Conservation (phyloP, 768 basidiomycete species). For the Chiua virens region DNA sequence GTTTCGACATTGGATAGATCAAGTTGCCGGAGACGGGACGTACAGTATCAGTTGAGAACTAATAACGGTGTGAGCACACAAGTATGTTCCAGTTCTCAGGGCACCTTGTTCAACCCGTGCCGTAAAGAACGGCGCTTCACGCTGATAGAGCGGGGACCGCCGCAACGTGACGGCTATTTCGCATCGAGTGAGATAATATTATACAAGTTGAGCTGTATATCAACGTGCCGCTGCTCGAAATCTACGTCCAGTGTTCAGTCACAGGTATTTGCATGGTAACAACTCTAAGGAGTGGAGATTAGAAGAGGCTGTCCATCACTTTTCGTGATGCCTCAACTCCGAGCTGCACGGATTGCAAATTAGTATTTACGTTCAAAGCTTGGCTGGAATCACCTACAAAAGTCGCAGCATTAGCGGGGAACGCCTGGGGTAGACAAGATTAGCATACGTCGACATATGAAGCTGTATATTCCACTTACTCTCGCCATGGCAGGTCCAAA, state of each 20-base stretch:
- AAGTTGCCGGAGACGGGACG: background rate
- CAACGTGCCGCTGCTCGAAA: constrained; percentile 1
- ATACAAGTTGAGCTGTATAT: constrained; percentile 7
- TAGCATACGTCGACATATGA: background rate
- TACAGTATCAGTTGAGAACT: background rate
- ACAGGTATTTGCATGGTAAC: constrained; percentile 6
- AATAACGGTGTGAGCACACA: constrained; percentile 1
- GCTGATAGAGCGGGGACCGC: background rate
- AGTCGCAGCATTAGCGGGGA: constrained; percentile 95
- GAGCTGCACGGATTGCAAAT: constrained; percentile 47
- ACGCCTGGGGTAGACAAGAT: constrained; percentile 57
- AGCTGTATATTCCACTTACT: constrained; percentile 42
- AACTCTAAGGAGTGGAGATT: constrained; percentile 6
- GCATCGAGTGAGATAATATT: constrained; percentile 7
- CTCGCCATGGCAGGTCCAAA: constrained; percentile 97
- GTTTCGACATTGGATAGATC: constrained; percentile 19
- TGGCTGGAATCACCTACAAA: constrained; percentile 57
- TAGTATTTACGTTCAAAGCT: background rate
- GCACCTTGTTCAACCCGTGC: constrained; percentile 4
- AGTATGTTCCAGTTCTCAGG: constrained; percentile 4
- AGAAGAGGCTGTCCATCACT: constrained; percentile 69
- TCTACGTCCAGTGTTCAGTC: constrained; percentile 4
- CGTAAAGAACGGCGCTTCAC: constrained; percentile 11
- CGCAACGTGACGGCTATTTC: background rate
- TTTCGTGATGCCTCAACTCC: constrained; percentile 92